These are phyloP conservation scores for Leishmania guyanensis DNA, from an alignment of 208 protist species.

Conservation along the genomic window DNA sequence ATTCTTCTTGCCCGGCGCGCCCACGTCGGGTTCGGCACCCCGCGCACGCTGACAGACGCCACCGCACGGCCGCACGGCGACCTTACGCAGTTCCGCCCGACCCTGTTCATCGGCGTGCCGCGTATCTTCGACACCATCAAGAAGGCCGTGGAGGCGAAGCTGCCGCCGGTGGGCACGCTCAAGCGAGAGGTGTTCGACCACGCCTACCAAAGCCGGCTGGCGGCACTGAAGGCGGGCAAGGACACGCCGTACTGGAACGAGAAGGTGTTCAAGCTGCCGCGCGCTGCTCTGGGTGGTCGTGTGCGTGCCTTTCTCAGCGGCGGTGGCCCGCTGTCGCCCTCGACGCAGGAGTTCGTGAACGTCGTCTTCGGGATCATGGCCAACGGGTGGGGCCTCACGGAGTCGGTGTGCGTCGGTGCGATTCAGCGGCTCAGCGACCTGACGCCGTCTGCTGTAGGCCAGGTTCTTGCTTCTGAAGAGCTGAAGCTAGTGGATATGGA, in stretches of 20 bases:
- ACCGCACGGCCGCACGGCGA: slow-evolving; percentile 83
- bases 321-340: slow-evolving; percentile 75
- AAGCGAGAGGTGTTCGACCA: slow-evolving; percentile 76
- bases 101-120: slow-evolving; percentile 81
- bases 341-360: slow-evolving; percentile 87
- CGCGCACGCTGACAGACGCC: slow-evolving; percentile 78
- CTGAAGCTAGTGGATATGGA: slow-evolving; percentile 92
- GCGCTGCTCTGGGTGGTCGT: slow-evolving; percentile 59
- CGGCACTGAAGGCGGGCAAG: slow-evolving; percentile 67
- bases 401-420: slow-evolving; percentile 79
- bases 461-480: slow-evolving; percentile 40
- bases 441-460: slow-evolving; percentile 37
- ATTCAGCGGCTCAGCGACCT: slow-evolving; percentile 68
- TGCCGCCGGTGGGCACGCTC: slow-evolving; percentile 67
- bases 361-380: slow-evolving; percentile 66
- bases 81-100: slow-evolving; percentile 74
- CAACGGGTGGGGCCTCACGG: slow-evolving; percentile 90
- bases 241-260: slow-evolving; percentile 89
- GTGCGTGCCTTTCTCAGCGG: slow-evolving; percentile 73
- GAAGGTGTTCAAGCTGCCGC: slow-evolving; percentile 71
- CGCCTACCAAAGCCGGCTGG: slow-evolving; percentile 63
- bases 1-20: slow-evolving; percentile 70
- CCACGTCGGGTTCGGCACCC: slow-evolving; percentile 79
- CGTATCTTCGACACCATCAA: slow-evolving; percentile 89
- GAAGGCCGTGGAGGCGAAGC: slow-evolving; percentile 74